Evolutionary conservation across 345 rosid species (phyloP).

Genomic region (Camelina sativa): DNA sequence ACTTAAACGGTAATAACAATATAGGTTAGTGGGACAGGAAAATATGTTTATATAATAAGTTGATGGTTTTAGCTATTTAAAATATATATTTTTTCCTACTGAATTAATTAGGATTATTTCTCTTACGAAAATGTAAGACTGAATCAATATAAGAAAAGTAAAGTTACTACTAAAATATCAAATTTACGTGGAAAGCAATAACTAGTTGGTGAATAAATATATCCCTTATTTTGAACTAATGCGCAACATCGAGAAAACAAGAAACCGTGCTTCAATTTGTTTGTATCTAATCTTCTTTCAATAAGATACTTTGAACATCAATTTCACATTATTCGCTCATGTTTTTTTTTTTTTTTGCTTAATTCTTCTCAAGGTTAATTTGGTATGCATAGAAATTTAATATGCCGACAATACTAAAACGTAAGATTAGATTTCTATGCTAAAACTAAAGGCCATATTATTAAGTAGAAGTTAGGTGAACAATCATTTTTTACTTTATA

Average conservation of each 20-base stretch:
- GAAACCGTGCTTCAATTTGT: neutral
- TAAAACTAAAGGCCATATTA: neutral
- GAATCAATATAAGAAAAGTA: constrained; percentile 10
- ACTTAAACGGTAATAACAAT: neutral
- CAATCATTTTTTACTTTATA: constrained; percentile 1
- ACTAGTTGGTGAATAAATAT: neutral
- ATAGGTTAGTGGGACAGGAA: neutral
- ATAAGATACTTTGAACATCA: neutral
- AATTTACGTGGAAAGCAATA: constrained; percentile 11
- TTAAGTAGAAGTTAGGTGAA: neutral
- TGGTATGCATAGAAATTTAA: neutral
- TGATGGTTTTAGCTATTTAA: neutral
- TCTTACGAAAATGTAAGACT: neutral
- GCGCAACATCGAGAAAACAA: neutral
- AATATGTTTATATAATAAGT: neutral
- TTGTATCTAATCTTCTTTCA: neutral
- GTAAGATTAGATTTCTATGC: neutral
- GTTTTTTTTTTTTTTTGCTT: neutral
- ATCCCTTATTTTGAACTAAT: constrained; percentile 2
- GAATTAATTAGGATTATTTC: neutral
- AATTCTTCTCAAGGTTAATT: neutral
- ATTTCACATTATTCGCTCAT: neutral
- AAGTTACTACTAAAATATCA: neutral
- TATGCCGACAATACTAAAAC: neutral
- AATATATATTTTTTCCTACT: neutral